Evolutionary conservation across 2,329 filamentous ascomycete genomes (phyloP).

Genomic region (Aspergillus uvarum): DNA sequence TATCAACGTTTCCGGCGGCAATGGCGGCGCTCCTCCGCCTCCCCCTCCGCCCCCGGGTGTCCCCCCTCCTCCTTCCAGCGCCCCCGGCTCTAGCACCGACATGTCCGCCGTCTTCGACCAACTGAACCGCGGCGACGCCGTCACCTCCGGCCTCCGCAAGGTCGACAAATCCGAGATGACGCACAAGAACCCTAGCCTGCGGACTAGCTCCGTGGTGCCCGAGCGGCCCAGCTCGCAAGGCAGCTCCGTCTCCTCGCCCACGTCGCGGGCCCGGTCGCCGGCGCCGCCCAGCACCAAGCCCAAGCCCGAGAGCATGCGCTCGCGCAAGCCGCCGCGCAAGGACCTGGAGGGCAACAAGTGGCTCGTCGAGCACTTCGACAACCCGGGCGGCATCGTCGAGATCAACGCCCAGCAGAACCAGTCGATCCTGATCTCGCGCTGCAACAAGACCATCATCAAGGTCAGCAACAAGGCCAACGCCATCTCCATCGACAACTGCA

Average conservation of each 20-base stretch:
- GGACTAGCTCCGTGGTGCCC: constrained; percentile 69
- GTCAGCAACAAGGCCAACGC: constrained; percentile 93
- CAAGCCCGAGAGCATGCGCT: constrained; percentile 80
- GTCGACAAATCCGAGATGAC: constrained; percentile 97
- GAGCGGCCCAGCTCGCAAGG: constrained; percentile 55
- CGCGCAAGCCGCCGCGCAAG: constrained; percentile 77
- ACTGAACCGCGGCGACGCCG: constrained; percentile 82
- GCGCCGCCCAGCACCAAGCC: constrained; percentile 77
- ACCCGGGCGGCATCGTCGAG: constrained; percentile 69
- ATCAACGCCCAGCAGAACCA: constrained; percentile 81
- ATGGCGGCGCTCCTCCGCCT: constrained; percentile 60
- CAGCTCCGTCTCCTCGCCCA: constrained; percentile 37
- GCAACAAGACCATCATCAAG: constrained; percentile 86
- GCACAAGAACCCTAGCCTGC: constrained; percentile 91
- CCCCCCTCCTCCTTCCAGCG: constrained; percentile 48
- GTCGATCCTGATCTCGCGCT: constrained; percentile 87
- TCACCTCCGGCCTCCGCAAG: constrained; percentile 86
- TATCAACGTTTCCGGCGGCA: constrained; percentile 53
- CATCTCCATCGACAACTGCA: constrained; percentile 91
- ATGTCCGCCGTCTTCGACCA: constrained; percentile 88
- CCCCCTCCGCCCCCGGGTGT: constrained; percentile 68
- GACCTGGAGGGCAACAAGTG: constrained; percentile 88
- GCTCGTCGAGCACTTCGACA: constrained; percentile 93
- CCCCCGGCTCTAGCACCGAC: constrained; percentile 54
- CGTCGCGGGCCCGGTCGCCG: constrained; percentile 71